These are phyloP conservation scores for Naegleria fowleri DNA, from an alignment of 208 protist species.

Conservation along the genomic window DNA sequence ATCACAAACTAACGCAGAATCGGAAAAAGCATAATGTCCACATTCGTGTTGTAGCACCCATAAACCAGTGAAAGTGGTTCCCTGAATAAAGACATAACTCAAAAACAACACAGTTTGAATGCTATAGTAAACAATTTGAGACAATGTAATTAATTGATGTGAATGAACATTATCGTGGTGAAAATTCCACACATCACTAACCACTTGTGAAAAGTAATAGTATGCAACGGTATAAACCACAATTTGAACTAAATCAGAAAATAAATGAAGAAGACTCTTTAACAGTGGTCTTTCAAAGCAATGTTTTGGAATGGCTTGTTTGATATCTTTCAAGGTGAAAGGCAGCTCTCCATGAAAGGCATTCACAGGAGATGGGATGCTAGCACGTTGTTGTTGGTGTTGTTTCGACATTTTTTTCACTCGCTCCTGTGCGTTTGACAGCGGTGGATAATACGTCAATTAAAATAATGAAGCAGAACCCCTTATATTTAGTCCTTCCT, in stretches of 20 bases:
- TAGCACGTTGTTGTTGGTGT: no score
- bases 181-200: no score
- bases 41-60: slow-evolving; percentile 21
- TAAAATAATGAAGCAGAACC: no score
- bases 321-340: background rate
- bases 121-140: background rate
- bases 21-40: slow-evolving; percentile 2
- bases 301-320: slow-evolving; percentile 8
- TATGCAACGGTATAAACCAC: background rate
- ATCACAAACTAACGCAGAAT: background rate
- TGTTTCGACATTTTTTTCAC: no score
- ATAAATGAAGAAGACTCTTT: background rate
- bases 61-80: background rate
- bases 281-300: background rate
- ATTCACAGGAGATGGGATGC: no score
- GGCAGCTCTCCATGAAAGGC: background rate
- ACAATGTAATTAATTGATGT: background rate
- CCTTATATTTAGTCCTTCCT: no score
- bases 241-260: background rate
- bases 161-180: background rate
- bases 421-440: no score
- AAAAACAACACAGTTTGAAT: background rate
- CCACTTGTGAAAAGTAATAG: background rate
- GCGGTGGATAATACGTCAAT: no score
- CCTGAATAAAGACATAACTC: background rate